These are phyloP conservation scores for Friedmanniomyces endolithicus DNA, from an alignment of 495 filamentous ascomycete genomes.

Conservation along the genomic window DNA sequence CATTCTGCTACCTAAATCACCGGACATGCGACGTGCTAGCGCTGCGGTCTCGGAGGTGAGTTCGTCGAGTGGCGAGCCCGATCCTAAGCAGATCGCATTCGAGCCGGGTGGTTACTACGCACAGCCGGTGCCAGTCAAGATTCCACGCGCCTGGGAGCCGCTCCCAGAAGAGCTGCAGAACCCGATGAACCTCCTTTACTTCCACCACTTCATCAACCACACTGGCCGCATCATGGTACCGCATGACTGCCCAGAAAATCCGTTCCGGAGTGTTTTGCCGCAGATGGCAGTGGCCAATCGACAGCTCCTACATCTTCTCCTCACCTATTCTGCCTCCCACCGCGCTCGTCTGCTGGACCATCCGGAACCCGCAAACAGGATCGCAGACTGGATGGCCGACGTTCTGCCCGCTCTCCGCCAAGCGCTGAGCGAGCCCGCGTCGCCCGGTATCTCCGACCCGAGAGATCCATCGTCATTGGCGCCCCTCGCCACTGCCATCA, in stretches of 20 bases:
- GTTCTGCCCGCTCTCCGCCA: constrained; percentile 63
- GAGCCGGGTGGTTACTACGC: constrained; percentile 55
- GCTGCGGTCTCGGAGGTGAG: constrained; percentile 15
- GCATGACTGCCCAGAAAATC: constrained; percentile 63
- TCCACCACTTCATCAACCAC: constrained; percentile 71
- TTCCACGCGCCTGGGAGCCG: constrained; percentile 53
- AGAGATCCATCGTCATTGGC: constrained; percentile 35
- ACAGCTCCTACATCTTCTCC: constrained; percentile 61
- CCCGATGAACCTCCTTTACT: constrained; percentile 66
- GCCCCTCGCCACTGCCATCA: constrained; percentile 72
- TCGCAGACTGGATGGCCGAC: constrained; percentile 64
- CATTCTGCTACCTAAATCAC: constrained; percentile 26
- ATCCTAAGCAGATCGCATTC: constrained; percentile 36
- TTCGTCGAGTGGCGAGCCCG: constrained; percentile 9
- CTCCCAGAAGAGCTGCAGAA: constrained; percentile 46
- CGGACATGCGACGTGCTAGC: constrained; percentile 19
- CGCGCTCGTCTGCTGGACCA: constrained; percentile 64
- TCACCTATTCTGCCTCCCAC: constrained; percentile 75
- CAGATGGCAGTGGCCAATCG: constrained; percentile 55
- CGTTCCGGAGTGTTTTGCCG: constrained; percentile 58
- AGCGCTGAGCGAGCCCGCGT: constrained; percentile 48
- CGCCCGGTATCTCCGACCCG: constrained; percentile 5
- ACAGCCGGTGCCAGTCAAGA: constrained; percentile 52
- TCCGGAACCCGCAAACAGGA: constrained; percentile 62
- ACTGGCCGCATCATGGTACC: constrained; percentile 63